Percentiles rank a stretch among this genome's conserved stretches.
Evolutionary conservation across 2,329 filamentous ascomycete genomes (phyloP).

Genomic region (Colletotrichum sidae): DNA sequence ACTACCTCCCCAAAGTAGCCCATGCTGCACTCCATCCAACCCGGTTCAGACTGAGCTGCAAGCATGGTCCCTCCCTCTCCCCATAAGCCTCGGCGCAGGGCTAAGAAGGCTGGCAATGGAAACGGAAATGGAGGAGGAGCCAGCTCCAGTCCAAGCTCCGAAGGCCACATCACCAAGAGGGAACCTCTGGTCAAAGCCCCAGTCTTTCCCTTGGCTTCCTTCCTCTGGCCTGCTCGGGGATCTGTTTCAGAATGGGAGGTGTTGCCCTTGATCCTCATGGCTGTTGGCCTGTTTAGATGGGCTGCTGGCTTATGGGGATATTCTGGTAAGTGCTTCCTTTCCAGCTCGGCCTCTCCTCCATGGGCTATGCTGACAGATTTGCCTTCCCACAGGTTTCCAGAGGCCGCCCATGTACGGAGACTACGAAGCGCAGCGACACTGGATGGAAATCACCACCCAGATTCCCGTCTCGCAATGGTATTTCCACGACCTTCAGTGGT

Average conservation of each 20-base stretch:
- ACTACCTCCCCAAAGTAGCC: slow-evolving; percentile 13
- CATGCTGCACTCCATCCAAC: slow-evolving; percentile 18
- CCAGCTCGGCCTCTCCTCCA: neutral
- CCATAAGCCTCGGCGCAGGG: slow-evolving; percentile 70
- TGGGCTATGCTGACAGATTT: slow-evolving; percentile 15
- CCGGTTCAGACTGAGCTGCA: slow-evolving; percentile 41
- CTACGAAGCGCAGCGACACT: slow-evolving; percentile 97
- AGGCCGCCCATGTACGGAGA: slow-evolving; percentile 94
- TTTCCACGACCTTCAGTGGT: slow-evolving; percentile 96
- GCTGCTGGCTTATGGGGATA: slow-evolving; percentile 93
- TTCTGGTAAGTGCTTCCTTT: slow-evolving; percentile 71
- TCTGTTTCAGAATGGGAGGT: slow-evolving; percentile 92
- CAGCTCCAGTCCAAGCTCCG: slow-evolving; percentile 4
- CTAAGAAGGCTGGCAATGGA: slow-evolving; percentile 56
- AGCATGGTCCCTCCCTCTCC: slow-evolving; percentile 66
- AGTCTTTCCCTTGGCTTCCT: slow-evolving; percentile 90
- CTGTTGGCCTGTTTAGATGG: slow-evolving; percentile 92
- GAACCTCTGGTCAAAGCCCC: slow-evolving; percentile 69
- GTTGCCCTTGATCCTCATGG: slow-evolving; percentile 88
- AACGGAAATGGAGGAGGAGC: slow-evolving; percentile 9
- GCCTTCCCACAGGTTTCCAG: slow-evolving; percentile 69
- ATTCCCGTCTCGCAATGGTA: slow-evolving; percentile 96
- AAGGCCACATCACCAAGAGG: slow-evolving; percentile 42
- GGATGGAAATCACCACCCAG: slow-evolving; percentile 96
- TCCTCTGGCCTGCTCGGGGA: slow-evolving; percentile 90